Conservation (phyloP, 1,284 basidiomycete genomes). For the Sporisorium scitamineum region DNA sequence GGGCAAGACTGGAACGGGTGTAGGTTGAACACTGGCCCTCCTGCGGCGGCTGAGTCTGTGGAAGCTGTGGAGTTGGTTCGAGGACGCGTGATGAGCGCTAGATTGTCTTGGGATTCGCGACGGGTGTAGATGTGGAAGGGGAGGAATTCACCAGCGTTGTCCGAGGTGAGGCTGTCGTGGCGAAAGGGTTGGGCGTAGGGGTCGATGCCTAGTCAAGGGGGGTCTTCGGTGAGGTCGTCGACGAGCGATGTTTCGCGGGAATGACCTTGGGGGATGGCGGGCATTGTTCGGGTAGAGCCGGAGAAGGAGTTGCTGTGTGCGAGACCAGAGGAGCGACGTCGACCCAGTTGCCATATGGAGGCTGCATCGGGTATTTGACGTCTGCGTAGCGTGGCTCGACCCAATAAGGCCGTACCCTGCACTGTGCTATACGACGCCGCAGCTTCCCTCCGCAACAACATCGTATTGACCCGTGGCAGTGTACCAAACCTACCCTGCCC, state of each 20-base stretch:
- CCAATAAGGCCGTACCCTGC: constrained; percentile 13
- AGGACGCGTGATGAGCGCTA: constrained; percentile 11
- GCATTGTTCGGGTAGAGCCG: constrained; percentile 18
- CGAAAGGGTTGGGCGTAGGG: constrained; percentile 20
- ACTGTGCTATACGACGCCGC: background rate
- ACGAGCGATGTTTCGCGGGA: constrained; percentile 29
- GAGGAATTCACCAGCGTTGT: constrained; percentile 21
- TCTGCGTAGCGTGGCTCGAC: constrained; percentile 8
- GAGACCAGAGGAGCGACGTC: constrained; percentile 32
- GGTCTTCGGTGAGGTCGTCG: constrained; percentile 3
- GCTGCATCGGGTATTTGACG: constrained; percentile 12
- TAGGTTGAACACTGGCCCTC: constrained; percentile 20
- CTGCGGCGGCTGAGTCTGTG: background rate
- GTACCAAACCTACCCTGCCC: constrained; percentile 10
- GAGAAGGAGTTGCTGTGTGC: background rate
- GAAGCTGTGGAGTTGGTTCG: background rate
- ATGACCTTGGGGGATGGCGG: constrained; percentile 37
- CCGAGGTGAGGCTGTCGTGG: constrained; percentile 20
- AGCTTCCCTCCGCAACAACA: background rate
- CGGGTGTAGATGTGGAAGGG: constrained; percentile 21
- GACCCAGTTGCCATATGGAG: constrained; percentile 32
- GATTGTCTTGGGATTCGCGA: constrained; percentile 33
- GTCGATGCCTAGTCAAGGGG: constrained; percentile 17
- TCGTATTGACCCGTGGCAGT: constrained; percentile 12
- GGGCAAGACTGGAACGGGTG: constrained; percentile 12